These are phyloP conservation scores for Colletotrichum orchidophilum DNA, from an alignment of 2,329 filamentous ascomycete genomes.

Conservation along the genomic window DNA sequence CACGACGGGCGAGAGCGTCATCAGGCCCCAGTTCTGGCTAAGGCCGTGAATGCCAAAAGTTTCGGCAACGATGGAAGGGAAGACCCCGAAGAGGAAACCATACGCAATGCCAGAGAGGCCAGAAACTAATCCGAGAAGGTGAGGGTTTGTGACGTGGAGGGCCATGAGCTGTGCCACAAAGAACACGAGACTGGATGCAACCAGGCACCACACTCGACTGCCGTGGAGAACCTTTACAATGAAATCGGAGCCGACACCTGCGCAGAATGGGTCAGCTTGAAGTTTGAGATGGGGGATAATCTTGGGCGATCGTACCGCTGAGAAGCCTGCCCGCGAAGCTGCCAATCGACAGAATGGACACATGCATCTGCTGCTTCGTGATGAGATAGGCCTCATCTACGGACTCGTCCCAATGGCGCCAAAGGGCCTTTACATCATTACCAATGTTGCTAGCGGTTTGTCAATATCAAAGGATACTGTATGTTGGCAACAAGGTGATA, in stretches of 20 bases:
- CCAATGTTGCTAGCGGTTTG: slow-evolving; percentile 81
- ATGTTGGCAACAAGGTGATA: slow-evolving; percentile 30
- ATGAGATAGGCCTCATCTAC: slow-evolving; percentile 80
- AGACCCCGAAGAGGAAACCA: slow-evolving; percentile 93
- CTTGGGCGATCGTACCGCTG: slow-evolving; percentile 66
- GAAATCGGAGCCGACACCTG: slow-evolving; percentile 89
- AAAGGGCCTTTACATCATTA: slow-evolving; percentile 86
- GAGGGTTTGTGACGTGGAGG: slow-evolving; percentile 78
- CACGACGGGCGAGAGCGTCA: slow-evolving; percentile 88
- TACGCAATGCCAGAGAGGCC: slow-evolving; percentile 88
- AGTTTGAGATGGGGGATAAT: not conserved
- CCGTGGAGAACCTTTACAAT: slow-evolving; percentile 83
- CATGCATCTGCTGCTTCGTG: slow-evolving; percentile 86
- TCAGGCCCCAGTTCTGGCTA: slow-evolving; percentile 95
- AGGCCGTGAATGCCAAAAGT: slow-evolving; percentile 90
- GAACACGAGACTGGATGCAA: slow-evolving; percentile 81
- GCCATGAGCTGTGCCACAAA: slow-evolving; percentile 81
- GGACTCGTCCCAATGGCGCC: slow-evolving; percentile 83
- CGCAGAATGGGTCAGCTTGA: not conserved
- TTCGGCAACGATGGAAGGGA: slow-evolving; percentile 88
- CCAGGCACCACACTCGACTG: slow-evolving; percentile 91
- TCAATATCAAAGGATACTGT: slow-evolving; percentile 37
- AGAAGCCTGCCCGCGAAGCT: slow-evolving; percentile 85
- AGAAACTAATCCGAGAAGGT: slow-evolving; percentile 81
- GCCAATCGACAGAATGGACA: slow-evolving; percentile 90